Base-by-base conservation (phyloP, 495 filamentous ascomycete species). In the Aspergillus carlsbadensis region DNA sequence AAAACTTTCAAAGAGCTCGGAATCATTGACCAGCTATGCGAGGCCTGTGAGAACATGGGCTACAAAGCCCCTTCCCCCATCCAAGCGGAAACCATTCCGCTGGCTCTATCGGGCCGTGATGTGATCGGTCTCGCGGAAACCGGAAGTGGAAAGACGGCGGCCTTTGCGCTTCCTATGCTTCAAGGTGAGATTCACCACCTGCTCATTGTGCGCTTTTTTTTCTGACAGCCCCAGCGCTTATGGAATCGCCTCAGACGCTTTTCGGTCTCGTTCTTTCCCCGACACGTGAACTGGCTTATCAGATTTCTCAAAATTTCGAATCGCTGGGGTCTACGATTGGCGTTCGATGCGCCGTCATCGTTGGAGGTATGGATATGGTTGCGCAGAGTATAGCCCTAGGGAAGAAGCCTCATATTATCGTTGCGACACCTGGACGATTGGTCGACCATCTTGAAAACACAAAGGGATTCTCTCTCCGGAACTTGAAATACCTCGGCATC, bases 371-470 rank as follows among this genome's bases (percentile, higher is more conserved):
- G 84, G 93, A 97, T 59, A 96, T 96, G 89, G 86, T 96, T 0
- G 78, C 90, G 1, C 94, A 98, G 67, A 70, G 87, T 1, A 93
- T 98, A 56, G 85, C 91, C 0, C 80, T 98, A 1, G 89, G 87
- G 7, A 96, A 96, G 79, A 92, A 91, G 55, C 93, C 93, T 3
- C 93, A 98, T 56, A 84, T 96, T 11, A 69, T 96, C 33, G 76
- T 81, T 42, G 94, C 93, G 0, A 96, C 94, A 0, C 94, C 94
- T 0, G 93, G 94, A 45, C 84, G 94, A 49, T 73, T 98, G 10
- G 77, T 97, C 2, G 94, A 98, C 63, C 94, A 98, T 67, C 76
- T 97, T 10, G 92, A 98, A 69, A 96, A 96, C 67, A 98, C 94
- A 6, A 96, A 96, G 68, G 93, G 94, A 8, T 98, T 98, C 70